Percentiles rank a stretch among this genome's conserved stretches.
phyloP scores from a whole-genome alignment of 2,329 filamentous ascomycete genomes.

The Aplosporella prunicola region DNA sequence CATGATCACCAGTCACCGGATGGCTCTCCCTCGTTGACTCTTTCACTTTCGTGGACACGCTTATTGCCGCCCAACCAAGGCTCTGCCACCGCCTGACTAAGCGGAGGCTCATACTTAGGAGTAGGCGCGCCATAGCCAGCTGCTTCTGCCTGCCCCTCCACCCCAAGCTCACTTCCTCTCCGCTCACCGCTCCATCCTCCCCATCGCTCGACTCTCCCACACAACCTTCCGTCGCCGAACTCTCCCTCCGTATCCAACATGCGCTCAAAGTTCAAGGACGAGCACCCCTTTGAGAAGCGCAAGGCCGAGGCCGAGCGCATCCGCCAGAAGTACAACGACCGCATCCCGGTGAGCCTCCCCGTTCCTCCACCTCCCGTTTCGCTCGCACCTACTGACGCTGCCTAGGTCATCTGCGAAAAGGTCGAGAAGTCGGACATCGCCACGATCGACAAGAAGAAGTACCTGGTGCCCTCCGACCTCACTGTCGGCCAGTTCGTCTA shows the following conservation, averaged over 20 bases:
- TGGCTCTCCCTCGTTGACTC: no score
- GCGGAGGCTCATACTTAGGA: no score
- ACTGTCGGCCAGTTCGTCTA: conserved; percentile 99
- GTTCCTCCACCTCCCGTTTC: conserved; percentile 7
- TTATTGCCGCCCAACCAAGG: no score
- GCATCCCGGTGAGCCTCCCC: conserved; percentile 73
- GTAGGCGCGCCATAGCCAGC: no score
- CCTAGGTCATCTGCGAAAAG: conserved; percentile 96
- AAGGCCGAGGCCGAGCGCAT: conserved; percentile 99
- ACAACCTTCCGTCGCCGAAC: conserved; percentile 16
- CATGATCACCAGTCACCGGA: no score
- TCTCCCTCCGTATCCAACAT: conserved; percentile 45
- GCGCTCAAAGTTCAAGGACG: conserved; percentile 99
- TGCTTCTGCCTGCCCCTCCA: not conserved
- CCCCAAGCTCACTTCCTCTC: conserved; percentile 6
- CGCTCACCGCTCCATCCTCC: conserved; percentile 22
- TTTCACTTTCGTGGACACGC: no score
- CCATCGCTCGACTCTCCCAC: conserved; percentile 17
- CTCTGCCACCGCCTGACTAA: no score
- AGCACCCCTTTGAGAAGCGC: conserved; percentile 99
- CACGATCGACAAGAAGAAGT: conserved; percentile 99
- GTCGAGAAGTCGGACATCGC: conserved; percentile 99
- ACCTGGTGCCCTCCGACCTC: conserved; percentile 91
- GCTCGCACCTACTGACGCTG: conserved; percentile 9
- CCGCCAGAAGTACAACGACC: conserved; percentile 96